These are phyloP conservation scores for Prunus fruticosa DNA, from an alignment of 306 rosid genomes.

Conservation along the genomic window DNA sequence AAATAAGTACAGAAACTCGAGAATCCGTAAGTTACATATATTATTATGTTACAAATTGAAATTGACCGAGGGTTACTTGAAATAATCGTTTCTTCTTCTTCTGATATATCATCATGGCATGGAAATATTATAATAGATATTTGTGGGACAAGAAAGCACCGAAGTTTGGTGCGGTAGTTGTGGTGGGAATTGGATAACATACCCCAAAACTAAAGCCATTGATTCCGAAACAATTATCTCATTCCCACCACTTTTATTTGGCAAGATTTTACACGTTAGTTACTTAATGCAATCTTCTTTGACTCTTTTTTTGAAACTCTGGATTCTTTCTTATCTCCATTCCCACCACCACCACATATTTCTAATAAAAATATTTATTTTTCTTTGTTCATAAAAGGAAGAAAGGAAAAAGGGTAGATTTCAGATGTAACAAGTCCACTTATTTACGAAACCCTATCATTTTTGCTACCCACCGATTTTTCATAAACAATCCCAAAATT, in stretches of 20 bases:
- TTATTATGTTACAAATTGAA: too few relatives aligned
- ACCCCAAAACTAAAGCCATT: not conserved
- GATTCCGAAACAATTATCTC: not conserved
- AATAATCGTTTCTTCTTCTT: not conserved
- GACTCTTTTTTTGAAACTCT: not conserved
- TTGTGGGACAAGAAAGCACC: constrained; percentile 17
- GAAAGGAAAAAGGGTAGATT: too few relatives aligned
- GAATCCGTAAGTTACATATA: too few relatives aligned
- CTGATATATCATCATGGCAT: not conserved
- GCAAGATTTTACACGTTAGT: not conserved
- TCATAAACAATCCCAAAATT: too few relatives aligned
- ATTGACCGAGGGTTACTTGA: not conserved
- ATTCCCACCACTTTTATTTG: too few relatives aligned
- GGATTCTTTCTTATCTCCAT: not conserved
- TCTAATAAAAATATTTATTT: too few relatives aligned
- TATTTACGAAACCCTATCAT: too few relatives aligned
- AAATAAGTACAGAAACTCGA: too few relatives aligned
- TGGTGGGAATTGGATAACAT: constrained; percentile 8
- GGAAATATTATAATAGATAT: not conserved
- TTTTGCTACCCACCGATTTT: too few relatives aligned
- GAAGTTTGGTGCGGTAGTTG: constrained; percentile 7
- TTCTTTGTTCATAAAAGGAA: too few relatives aligned
- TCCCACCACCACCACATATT: not conserved
- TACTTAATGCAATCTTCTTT: not conserved
- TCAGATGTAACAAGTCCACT: too few relatives aligned